These are phyloP conservation scores for Dinochytrium kinnereticum DNA, from an alignment of 371 early-diverging fungal species.

Conservation along the genomic window DNA sequence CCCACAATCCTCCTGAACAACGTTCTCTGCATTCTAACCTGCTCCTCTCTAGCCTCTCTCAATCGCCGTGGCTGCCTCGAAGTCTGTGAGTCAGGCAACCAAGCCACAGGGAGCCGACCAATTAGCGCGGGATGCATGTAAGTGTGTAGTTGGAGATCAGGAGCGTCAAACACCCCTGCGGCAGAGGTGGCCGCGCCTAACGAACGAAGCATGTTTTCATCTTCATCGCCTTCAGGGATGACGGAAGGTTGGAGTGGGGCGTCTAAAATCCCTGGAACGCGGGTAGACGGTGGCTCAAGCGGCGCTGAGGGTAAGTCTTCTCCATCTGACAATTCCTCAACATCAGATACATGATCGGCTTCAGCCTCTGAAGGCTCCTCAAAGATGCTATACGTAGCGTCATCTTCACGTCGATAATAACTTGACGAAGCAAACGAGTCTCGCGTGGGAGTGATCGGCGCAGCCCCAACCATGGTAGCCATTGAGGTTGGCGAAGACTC, in stretches of 20 bases:
- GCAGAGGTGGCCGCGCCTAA: neutral
- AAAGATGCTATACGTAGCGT: conserved; percentile 9
- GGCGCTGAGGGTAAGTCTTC: conserved; percentile 24
- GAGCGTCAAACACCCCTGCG: conserved; percentile 15
- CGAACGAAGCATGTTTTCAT: conserved; percentile 8
- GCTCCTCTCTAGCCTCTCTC: conserved; percentile 40
- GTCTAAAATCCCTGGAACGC: conserved; percentile 53
- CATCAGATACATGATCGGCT: neutral
- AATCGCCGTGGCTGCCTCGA: conserved; percentile 35
- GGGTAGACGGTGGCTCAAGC: conserved; percentile 54
- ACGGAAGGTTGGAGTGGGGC: conserved; percentile 45
- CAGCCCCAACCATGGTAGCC: neutral
- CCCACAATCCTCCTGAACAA: conserved; percentile 40
- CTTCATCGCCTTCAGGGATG: conserved; percentile 45
- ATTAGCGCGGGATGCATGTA: conserved; percentile 57
- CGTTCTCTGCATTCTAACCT: conserved; percentile 35
- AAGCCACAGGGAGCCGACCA: conserved; percentile 52
- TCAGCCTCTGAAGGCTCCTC: conserved; percentile 10
- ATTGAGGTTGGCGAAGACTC: neutral
- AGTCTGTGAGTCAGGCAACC: conserved; percentile 39
- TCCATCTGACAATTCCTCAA: conserved; percentile 12
- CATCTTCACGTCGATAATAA: neutral
- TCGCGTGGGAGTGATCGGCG: neutral
- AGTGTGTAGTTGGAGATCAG: conserved; percentile 46
- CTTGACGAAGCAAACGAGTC: neutral